These are phyloP conservation scores for Clitoria ternatea DNA, from an alignment of 306 rosid genomes.

Conservation along the genomic window DNA sequence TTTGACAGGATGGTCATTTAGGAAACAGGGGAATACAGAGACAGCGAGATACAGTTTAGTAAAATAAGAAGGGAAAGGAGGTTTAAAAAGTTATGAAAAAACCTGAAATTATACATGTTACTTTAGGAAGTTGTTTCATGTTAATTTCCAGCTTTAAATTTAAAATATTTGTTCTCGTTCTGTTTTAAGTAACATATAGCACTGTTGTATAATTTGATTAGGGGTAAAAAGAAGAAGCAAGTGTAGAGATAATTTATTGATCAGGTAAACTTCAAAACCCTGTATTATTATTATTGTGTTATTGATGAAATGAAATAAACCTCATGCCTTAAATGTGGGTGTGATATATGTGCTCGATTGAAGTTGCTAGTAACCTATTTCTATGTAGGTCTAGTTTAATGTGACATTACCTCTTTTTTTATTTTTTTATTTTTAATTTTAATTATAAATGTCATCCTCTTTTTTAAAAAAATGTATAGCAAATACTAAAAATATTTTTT, in stretches of 20 bases:
- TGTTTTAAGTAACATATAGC: background rate
- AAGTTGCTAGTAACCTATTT: background rate
- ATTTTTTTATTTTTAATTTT: background rate
- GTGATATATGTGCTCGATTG: background rate
- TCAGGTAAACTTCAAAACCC: background rate
- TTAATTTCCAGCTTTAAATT: background rate
- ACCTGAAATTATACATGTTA: constrained; percentile 8
- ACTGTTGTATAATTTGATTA: background rate
- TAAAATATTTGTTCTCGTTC: background rate
- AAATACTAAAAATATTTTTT: too few relatives aligned
- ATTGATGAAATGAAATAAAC: constrained; percentile 31
- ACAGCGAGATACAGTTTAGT: background rate
- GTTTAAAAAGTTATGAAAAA: background rate
- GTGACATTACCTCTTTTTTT: background rate
- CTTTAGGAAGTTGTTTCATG: constrained; percentile 2
- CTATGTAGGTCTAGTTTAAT: background rate
- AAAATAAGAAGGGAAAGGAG: background rate
- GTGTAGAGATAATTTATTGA: constrained; percentile 18
- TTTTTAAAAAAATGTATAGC: too few relatives aligned
- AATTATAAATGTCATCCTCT: too few relatives aligned
- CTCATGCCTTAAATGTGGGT: constrained; percentile 4
- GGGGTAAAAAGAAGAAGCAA: background rate
- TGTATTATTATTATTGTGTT: constrained; percentile 14
- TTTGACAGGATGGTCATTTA: constrained; percentile 4
- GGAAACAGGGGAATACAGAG: background rate